Evolutionary conservation across 2,329 filamentous ascomycete genomes (phyloP).

Genomic region (Sporothrix globosa): DNA sequence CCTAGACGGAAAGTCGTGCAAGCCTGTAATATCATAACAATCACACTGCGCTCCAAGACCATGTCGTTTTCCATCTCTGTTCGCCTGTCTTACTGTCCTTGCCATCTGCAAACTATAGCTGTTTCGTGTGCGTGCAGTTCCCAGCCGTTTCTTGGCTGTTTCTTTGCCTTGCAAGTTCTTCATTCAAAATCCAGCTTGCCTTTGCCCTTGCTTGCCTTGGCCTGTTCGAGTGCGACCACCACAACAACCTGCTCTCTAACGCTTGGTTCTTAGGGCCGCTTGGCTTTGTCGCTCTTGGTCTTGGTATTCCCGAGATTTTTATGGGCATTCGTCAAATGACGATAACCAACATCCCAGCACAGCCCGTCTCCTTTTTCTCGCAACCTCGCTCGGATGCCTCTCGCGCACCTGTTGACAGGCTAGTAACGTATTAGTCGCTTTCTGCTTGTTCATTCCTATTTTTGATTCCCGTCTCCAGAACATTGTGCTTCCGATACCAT

Average conservation of each 20-base stretch:
- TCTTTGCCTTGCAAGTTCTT: background rate
- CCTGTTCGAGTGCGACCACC: background rate
- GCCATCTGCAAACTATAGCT: background rate
- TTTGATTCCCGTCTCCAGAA: background rate
- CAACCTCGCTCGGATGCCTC: background rate
- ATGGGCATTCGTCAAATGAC: conserved; percentile 25
- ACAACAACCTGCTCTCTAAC: background rate
- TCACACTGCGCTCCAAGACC: background rate
- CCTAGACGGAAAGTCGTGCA: background rate
- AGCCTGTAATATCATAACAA: background rate
- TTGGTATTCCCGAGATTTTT: conserved; percentile 18
- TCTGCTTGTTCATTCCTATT: background rate
- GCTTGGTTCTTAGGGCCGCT: conserved; percentile 18
- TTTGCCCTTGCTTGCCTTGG: conserved; percentile 3
- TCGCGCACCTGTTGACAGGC: background rate
- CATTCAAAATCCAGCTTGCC: background rate
- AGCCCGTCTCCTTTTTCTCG: conserved; percentile 1
- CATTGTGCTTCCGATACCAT: background rate
- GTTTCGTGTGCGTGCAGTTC: background rate
- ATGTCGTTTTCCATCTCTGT: background rate
- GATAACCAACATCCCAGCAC: conserved; percentile 22
- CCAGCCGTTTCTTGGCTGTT: conserved; percentile 9
- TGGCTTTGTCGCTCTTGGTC: conserved; percentile 18
- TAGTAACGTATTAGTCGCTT: background rate
- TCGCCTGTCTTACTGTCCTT: background rate